Evolutionary conservation across 2,329 filamentous ascomycete genomes (phyloP).

Genomic region (Dryadomyces quercivorus): DNA sequence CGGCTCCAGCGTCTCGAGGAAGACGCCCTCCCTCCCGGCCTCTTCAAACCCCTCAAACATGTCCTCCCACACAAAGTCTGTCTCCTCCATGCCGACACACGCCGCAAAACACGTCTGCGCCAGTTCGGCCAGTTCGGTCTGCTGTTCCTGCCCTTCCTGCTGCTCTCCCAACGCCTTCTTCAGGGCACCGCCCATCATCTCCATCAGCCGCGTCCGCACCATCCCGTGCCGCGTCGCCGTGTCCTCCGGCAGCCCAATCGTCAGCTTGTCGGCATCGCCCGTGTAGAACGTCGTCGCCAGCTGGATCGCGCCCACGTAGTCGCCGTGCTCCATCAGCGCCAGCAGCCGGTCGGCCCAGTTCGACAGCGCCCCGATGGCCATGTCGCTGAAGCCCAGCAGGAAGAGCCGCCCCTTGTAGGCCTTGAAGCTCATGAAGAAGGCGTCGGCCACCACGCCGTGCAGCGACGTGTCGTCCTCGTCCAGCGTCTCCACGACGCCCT

Average conservation of each 20-base stretch:
- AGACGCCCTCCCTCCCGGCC: slow-evolving; percentile 57
- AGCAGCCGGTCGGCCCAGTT: slow-evolving; percentile 95
- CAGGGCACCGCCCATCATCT: slow-evolving; percentile 86
- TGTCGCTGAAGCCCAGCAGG: slow-evolving; percentile 82
- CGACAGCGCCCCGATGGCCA: slow-evolving; percentile 81
- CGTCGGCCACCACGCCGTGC: slow-evolving; percentile 93
- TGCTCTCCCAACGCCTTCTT: slow-evolving; percentile 73
- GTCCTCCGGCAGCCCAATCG: slow-evolving; percentile 85
- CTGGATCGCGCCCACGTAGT: slow-evolving; percentile 83
- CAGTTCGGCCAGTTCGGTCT: slow-evolving; percentile 57
- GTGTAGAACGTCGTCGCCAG: slow-evolving; percentile 87
- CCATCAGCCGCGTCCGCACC: slow-evolving; percentile 78
- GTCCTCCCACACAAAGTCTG: slow-evolving; percentile 80
- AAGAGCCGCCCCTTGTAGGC: slow-evolving; percentile 92
- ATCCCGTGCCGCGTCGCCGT: slow-evolving; percentile 61
- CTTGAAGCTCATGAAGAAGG: slow-evolving; percentile 95
- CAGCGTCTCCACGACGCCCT: slow-evolving; percentile 72
- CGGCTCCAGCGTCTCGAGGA: slow-evolving; percentile 78
- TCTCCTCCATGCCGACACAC: slow-evolving; percentile 64
- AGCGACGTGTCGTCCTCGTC: slow-evolving; percentile 80
- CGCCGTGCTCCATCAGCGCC: slow-evolving; percentile 91
- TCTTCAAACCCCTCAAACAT: slow-evolving; percentile 88
- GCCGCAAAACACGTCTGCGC: slow-evolving; percentile 75
- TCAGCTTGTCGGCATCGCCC: slow-evolving; percentile 85
- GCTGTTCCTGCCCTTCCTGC: slow-evolving; percentile 25